Evolutionary conservation across 306 rosid genomes (phyloP).

Genomic region (Rosa multiflora): DNA sequence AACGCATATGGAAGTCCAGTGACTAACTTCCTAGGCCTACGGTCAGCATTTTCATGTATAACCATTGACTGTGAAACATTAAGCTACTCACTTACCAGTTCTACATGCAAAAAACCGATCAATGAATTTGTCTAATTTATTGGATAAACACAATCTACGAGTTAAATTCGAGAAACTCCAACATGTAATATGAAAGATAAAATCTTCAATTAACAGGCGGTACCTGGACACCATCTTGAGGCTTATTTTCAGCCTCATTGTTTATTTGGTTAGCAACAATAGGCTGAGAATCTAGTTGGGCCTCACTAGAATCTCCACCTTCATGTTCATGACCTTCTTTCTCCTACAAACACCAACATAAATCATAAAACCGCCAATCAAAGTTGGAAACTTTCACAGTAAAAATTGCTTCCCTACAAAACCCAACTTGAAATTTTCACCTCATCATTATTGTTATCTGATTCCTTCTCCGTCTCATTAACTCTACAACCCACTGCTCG

Average conservation of each 20-base stretch:
- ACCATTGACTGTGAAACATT: slow-evolving; percentile 16
- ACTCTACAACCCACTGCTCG: slow-evolving; percentile 58
- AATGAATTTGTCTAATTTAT: background rate
- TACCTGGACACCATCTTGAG: slow-evolving; percentile 55
- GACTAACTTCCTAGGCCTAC: slow-evolving; percentile 5
- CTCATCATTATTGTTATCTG: slow-evolving; percentile 60
- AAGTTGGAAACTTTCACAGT: background rate
- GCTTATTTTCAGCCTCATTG: slow-evolving; percentile 48
- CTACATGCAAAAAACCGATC: background rate
- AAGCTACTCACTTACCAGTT: background rate
- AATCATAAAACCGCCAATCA: slow-evolving; percentile 11
- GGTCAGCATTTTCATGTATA: background rate
- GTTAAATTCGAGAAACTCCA: background rate
- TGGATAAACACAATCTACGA: background rate
- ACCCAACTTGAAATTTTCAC: slow-evolving; percentile 25
- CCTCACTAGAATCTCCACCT: slow-evolving; percentile 23
- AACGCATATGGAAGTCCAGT: background rate
- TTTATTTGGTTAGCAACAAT: slow-evolving; percentile 44
- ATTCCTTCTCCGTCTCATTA: slow-evolving; percentile 54
- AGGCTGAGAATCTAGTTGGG: slow-evolving; percentile 35
- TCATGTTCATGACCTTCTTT: slow-evolving; percentile 46
- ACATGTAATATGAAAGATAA: background rate
- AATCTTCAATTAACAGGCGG: background rate
- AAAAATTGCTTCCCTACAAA: background rate
- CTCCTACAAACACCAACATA: slow-evolving; percentile 42